Evolutionary conservation across 129 eudicot species (phyloP).

Genomic region (Flaveria robusta): DNA sequence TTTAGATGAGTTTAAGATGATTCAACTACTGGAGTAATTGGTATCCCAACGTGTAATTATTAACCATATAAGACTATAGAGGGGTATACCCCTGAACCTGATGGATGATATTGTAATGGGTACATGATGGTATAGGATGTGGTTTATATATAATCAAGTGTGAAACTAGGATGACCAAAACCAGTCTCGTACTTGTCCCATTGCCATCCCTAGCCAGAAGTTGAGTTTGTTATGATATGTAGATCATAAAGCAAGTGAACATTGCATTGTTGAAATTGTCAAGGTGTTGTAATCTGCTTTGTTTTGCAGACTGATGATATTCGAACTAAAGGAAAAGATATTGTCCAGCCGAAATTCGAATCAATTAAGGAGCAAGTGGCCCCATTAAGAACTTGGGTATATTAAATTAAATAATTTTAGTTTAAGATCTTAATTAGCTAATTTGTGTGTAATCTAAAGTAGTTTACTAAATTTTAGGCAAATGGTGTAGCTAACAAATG

Average conservation of each 20-base stretch:
- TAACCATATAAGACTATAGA: neutral
- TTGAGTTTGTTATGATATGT: neutral
- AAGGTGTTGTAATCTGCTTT: neutral
- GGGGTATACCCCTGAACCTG: too few relatives aligned
- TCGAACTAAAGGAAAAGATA: constrained; percentile 70
- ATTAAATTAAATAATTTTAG: constrained; percentile 23
- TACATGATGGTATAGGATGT: neutral
- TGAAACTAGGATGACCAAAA: neutral
- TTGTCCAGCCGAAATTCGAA: constrained; percentile 65
- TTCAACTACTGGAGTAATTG: too few relatives aligned
- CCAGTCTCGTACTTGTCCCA: neutral
- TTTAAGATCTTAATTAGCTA: neutral
- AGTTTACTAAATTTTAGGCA: constrained; percentile 46
- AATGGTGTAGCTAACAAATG: constrained; percentile 66
- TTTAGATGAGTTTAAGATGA: too few relatives aligned
- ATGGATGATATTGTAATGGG: neutral
- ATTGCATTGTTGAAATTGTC: neutral
- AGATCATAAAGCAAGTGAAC: neutral
- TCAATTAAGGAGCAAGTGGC: constrained; percentile 50
- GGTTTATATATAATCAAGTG: neutral
- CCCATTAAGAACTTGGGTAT: constrained; percentile 79
- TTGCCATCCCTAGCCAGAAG: neutral
- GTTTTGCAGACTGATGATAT: constrained; percentile 62
- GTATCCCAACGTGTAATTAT: too few relatives aligned
- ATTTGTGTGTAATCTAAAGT: constrained; percentile 14